Conservation (phyloP, 2,329 filamentous ascomycete genomes). For the Elsinoe arachidis region DNA sequence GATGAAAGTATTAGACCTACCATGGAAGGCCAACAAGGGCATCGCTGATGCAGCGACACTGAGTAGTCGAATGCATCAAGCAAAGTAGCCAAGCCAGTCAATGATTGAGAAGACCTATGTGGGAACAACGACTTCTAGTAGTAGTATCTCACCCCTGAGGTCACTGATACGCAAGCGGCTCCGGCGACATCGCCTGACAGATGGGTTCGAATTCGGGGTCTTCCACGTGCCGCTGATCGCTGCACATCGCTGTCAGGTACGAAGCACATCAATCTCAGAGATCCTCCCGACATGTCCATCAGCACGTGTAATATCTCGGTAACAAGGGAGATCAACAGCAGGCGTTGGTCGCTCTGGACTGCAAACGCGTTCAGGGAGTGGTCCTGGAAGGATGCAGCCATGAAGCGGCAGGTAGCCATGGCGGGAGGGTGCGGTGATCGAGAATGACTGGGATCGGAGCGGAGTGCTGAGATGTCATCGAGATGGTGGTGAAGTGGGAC, state of each 20-base stretch:
- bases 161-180: too few species aligned
- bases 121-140: too few species aligned
- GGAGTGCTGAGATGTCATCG: background rate
- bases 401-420: background rate
- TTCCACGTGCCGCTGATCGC: background rate
- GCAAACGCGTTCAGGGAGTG: background rate
- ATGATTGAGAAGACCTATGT: too few species aligned
- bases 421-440: background rate
- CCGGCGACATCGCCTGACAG: background rate
- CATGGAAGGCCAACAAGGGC: too few species aligned
- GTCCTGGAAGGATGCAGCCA: background rate
- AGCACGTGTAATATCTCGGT: background rate
- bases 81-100: too few species aligned
- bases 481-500: background rate
- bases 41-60: background rate
- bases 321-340: background rate
- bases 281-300: background rate
- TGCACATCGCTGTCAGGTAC: background rate
- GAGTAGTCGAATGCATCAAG: too few species aligned
- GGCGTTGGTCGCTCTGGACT: background rate
- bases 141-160: too few species aligned
- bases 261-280: background rate
- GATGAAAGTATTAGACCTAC: too few species aligned
- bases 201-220: background rate
- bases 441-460: background rate